Base-by-base conservation (phyloP, 2,329 filamentous ascomycete species). In the Colletotrichum sp. region DNA sequence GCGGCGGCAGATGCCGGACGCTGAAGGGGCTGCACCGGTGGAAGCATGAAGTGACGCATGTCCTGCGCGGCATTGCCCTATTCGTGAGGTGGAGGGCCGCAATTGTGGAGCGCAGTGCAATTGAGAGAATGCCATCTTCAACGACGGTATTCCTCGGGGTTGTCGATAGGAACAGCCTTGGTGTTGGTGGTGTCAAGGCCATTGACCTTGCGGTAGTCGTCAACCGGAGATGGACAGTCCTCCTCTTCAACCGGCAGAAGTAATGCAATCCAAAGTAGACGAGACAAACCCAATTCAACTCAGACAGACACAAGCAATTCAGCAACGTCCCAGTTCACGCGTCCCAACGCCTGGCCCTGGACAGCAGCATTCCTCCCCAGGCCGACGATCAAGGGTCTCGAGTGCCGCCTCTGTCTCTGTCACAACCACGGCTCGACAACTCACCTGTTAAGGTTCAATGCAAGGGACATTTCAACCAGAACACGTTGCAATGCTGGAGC, bases 1-100 rank as follows among this genome's bases (percentile, higher is more conserved):
- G 48, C 61, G 66, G 43, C 71, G 65, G 74, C 71, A 76, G 66
- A 39, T 75, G 71, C 74, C 70, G 73, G 66, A 32, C 70, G 71
- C 74, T 58, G 73, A 55, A 75, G 62, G 73, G 73, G 73, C 62
- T 67, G 43, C 66, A 55, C 43, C 52, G 28, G 18, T 55, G 32
- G 61, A 52, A 36, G 34, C 61, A n/a, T 10, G 66, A 56, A 43
- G 66, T 66, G 71, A 71, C 66, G 71, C 67, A 60, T 62, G 55
- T 13, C 28, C 36, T 62, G 68, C 55, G 67, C 71, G 72, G 61
- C 67, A 39, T 71, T 74, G 72, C 72, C 72, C 34, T 43, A 61
- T 74, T 66, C 36, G 67, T 66, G 58, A 61, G 52, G n/a, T 28
- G 34, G 56, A 71, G 15, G 43, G 28, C 43, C 71, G 43, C 27